Evolutionary conservation across 2,329 filamentous ascomycete species (phyloP), one percentile per base, ranked within the genome.

Genomic region (Aspergillus neoniger): DNA sequence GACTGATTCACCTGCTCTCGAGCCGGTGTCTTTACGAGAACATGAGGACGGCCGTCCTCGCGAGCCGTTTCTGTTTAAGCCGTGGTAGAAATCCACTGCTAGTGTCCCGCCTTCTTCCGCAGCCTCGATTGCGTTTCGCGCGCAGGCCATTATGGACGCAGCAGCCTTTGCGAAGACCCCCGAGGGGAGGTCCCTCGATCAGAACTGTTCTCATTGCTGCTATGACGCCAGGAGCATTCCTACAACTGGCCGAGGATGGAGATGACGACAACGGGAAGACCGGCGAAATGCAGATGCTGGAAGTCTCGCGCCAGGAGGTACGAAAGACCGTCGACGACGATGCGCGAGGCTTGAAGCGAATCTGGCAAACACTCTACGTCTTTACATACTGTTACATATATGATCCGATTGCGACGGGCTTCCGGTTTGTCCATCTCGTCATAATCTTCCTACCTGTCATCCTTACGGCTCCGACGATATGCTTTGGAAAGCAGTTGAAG

Each of bases 391-490:
- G 70, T 57, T 81, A 78, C 62, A 65, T 81, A 19, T 79, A 77
- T 58, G 95, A 99, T 76, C 94, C 95, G 0, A 75, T 97, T 25
- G 92, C 89, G 58, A 99, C 94, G 0, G 91, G 91, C 0, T 76
- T 94, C 50, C 86, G 95, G n/a, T 96, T 99, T 69, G 76, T 97
- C 17, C 91, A 97, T 72, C 81, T 99, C 5, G 86, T 91, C 51
- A 76, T 89, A 61, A 95, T 99, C 58, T 99, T 99, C 72, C 88
- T 97, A 19, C 95, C 95, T 0, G 92, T 99, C 44, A 87, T 99
- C 56, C 74, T 89, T 1, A 84, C 91, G 0, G 86, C 96, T 6
- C 95, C 95, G 0, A 83, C 82, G 0, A 87, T 96, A 59, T 97
- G 91, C 90, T 62, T 96, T 59, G 95, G 95, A 1, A 73, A 75